Base-by-base conservation (phyloP, 179 eudicot species). In the Amaranthus tricolor region DNA sequence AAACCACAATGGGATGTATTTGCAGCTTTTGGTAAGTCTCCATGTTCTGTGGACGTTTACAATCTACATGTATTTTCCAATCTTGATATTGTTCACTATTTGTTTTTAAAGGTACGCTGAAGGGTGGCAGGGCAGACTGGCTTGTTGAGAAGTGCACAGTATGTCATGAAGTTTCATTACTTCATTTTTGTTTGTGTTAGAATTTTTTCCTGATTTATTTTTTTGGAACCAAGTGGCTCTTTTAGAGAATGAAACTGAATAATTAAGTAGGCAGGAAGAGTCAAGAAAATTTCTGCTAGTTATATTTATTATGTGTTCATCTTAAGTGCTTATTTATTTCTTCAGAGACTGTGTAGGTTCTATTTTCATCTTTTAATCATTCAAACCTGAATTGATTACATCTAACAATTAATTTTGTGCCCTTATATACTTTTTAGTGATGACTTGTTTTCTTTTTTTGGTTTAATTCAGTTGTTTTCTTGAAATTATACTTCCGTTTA, bases 41-140 rank as follows among this genome's bases (percentile, higher is more conserved):
- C 19, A 68, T 49, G 9, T 43, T 65, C 24, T 61, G 21, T 58
- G 7, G 53, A 9, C 64, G 62, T 45, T 68, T 31, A 6, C 31
- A 3, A 68, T 45, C 72, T 31, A 6, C 31, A 3, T 57, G 9
- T 59, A 60, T 53, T 56, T 16, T 48, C 40, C 51, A 8, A 50
- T 57, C 60, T 49, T 80, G 61, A 78, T 77, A 76, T 77, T 19
- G 78, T 71, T 68, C 47, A 20, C 45, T 16, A 19, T 62, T 76
- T 62, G 70, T 51, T 48, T 66, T 45, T 80, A 67, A 81, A 94
- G 98, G 97, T 63, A 85, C 95, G 62, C 68, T 92, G 68, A 94
- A 94, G 85, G 98, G 98, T 31, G 97, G 98, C 44, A 89, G 98
- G 51, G 89, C 89, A 77, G 97, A 92, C 69, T 94, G 98, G 98